Evolutionary conservation across 352 stramenopile species (phyloP).

Genomic region (Pythium myriotylum): DNA sequence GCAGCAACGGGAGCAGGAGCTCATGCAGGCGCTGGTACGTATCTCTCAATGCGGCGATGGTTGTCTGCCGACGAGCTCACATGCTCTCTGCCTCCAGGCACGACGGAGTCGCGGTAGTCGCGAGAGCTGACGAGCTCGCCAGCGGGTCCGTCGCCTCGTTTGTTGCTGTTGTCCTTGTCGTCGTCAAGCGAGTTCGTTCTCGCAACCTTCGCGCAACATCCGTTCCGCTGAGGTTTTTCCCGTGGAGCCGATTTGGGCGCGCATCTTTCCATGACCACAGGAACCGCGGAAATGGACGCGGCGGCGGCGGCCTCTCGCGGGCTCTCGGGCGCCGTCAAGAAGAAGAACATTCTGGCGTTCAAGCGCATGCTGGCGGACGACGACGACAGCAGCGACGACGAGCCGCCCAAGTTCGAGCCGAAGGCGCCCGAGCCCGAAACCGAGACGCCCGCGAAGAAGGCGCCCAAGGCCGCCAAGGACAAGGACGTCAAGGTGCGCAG

Average conservation of each 20-base stretch:
- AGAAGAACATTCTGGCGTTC: constrained; percentile 14
- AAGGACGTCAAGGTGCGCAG: constrained; percentile 19
- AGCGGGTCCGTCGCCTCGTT: too few species aligned
- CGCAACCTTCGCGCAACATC: constrained; percentile 21
- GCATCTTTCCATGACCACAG: constrained; percentile 6
- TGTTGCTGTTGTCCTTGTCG: too few species aligned
- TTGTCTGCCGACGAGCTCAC: background rate
- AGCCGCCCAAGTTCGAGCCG: background rate
- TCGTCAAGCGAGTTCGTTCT: too few species aligned
- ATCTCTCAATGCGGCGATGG: background rate
- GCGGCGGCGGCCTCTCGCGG: background rate
- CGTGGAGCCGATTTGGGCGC: background rate
- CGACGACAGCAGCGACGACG: constrained; percentile 25
- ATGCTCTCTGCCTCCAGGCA: constrained; percentile 27
- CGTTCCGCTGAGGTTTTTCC: background rate
- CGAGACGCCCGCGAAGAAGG: background rate
- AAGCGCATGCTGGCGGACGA: constrained; percentile 12
- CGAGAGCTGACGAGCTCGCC: constrained; percentile 26
- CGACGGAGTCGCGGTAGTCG: constrained; percentile 54
- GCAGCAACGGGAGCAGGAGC: constrained; percentile 76
- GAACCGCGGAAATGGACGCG: background rate
- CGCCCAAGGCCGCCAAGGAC: background rate
- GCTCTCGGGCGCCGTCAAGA: background rate
- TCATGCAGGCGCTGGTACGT: constrained; percentile 80
- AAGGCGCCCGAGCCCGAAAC: background rate